These are phyloP conservation scores for Neurospora sp. DNA, from an alignment of 495 filamentous ascomycete species.

Conservation along the genomic window DNA sequence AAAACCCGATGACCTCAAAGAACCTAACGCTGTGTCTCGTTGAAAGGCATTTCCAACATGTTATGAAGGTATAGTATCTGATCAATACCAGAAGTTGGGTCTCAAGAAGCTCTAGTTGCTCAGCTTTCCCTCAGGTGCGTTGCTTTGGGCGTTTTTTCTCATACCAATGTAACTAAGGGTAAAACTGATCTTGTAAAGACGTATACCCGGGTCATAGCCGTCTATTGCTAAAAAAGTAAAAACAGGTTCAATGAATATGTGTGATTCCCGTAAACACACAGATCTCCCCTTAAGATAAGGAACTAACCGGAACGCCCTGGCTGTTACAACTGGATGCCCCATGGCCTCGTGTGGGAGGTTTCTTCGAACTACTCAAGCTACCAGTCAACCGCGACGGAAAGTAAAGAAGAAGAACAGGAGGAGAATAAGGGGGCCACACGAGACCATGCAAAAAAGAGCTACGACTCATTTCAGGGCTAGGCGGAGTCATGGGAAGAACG, in stretches of 20 bases:
- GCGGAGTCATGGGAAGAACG: conserved; percentile 68
- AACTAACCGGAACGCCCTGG: background rate
- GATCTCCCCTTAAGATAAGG: background rate
- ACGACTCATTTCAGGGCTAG: conserved; percentile 65
- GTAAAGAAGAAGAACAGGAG: background rate
- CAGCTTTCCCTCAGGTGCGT: background rate
- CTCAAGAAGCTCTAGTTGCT: background rate
- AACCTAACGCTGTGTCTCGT: background rate
- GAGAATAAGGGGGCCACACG: background rate
- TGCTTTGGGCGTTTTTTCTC: background rate
- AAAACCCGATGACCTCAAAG: background rate
- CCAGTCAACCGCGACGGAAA: background rate
- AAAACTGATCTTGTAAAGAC: background rate
- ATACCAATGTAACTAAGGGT: background rate
- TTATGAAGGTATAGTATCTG: background rate
- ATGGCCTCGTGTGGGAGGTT: background rate
- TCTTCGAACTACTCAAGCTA: background rate
- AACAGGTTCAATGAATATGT: background rate
- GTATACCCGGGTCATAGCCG: background rate
- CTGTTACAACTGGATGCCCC: background rate
- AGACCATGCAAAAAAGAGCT: conserved; percentile 41
- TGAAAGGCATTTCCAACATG: background rate
- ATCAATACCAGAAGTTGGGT: background rate
- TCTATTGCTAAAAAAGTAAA: background rate
- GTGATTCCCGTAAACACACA: background rate